Percentiles rank a stretch among this genome's conserved stretches.
Conservation (phyloP, 116 monocot genomes). For the Iris pallida region DNA sequence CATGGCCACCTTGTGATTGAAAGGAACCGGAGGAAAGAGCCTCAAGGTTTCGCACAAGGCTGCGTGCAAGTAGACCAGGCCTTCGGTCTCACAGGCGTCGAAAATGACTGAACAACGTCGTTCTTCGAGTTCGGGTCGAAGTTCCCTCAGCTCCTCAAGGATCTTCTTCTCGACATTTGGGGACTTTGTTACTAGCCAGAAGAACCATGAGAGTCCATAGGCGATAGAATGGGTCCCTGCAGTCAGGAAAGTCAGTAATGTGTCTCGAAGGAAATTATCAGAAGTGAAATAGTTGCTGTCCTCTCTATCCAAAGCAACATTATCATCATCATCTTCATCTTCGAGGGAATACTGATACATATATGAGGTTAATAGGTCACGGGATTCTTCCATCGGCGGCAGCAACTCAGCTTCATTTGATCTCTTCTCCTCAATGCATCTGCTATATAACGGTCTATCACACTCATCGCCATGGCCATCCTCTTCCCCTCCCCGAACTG, state of each 20-base stretch:
- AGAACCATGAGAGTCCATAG: conserved; percentile 34
- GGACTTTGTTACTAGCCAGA: conserved; percentile 32
- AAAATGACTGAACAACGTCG: too few relatives aligned
- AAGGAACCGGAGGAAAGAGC: conserved; percentile 19
- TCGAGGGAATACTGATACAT: background rate
- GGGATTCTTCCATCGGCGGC: too few relatives aligned
- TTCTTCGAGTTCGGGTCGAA: conserved; percentile 1
- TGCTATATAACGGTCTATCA: conserved; percentile 31
- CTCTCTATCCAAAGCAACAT: too few relatives aligned
- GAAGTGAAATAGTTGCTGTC: background rate
- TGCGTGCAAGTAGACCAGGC: conserved; percentile 16
- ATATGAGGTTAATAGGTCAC: conserved; percentile 22
- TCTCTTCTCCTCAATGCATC: conserved; percentile 14
- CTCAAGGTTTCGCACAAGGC: conserved; percentile 14
- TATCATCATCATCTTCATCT: conserved; percentile 1
- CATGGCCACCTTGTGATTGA: conserved; percentile 16
- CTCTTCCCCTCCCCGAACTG: conserved; percentile 34
- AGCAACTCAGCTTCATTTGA: background rate
- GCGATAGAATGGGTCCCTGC: conserved; percentile 32
- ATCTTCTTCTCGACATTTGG: conserved; percentile 33
- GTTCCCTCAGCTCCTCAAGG: conserved; percentile 9
- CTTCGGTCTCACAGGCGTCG: background rate
- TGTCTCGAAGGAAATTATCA: conserved; percentile 32
- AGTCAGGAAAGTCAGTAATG: conserved; percentile 23
- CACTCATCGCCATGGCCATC: conserved; percentile 16